Evolutionary conservation across 2,329 filamentous ascomycete genomes (phyloP).

Genomic region (Diaporthe citri): DNA sequence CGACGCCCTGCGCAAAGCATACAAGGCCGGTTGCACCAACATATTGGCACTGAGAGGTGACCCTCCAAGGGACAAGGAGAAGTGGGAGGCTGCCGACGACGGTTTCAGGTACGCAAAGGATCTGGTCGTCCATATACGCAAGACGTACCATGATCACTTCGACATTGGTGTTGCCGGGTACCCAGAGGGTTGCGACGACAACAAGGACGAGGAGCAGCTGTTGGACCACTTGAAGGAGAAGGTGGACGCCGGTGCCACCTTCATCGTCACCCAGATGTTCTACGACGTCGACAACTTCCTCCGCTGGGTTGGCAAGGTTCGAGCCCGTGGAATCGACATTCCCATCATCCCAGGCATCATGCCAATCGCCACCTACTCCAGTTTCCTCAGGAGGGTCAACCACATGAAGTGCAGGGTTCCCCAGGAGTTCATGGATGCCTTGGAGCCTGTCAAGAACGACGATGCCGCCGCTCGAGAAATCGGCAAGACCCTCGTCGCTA

Average conservation of each 20-base stretch:
- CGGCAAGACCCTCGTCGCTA: conserved; percentile 86
- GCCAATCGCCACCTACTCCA: conserved; percentile 95
- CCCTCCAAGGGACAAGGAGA: conserved; percentile 91
- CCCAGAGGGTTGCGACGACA: conserved; percentile 94
- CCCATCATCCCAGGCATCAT: conserved; percentile 88
- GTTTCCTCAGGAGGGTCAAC: conserved; percentile 89
- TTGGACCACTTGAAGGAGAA: conserved; percentile 97
- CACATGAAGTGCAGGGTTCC: conserved; percentile 93
- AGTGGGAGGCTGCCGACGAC: conserved; percentile 89
- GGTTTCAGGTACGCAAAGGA: conserved; percentile 95
- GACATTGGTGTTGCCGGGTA: conserved; percentile 98
- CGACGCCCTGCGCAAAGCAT: conserved; percentile 86
- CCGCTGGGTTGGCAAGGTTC: conserved; percentile 88
- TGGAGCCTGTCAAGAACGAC: conserved; percentile 97
- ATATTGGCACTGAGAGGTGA: conserved; percentile 95
- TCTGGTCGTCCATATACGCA: conserved; percentile 81
- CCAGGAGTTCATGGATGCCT: conserved; percentile 79
- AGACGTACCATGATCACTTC: conserved; percentile 88
- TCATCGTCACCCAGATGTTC: conserved; percentile 99
- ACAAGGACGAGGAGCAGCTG: conserved; percentile 85
- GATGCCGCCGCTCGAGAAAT: conserved; percentile 92
- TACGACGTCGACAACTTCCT: conserved; percentile 98
- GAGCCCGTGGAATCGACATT: conserved; percentile 81
- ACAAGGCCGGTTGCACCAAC: conserved; percentile 96
- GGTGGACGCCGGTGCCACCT: conserved; percentile 91